A percentile compares a stretch with the other conserved stretches of the same genome.
Evolutionary conservation across 768 basidiomycete species (phyloP).

Genomic region (Russula sp.): DNA sequence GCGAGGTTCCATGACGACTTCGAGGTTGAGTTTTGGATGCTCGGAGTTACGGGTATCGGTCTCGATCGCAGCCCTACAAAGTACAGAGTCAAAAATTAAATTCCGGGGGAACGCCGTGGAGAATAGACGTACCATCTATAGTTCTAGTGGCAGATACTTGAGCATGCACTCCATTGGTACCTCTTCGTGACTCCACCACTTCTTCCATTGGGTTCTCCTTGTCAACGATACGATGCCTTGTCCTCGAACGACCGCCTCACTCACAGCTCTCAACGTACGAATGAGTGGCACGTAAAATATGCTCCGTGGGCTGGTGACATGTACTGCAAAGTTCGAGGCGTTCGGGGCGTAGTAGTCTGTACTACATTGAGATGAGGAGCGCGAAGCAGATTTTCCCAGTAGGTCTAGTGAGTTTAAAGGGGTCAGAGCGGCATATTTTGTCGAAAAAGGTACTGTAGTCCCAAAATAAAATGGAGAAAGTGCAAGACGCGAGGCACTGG

Average conservation of each 20-base stretch:
- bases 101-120: background rate
- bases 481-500: too few relatives aligned
- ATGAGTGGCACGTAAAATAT: conserved; percentile 66
- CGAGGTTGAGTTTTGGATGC: conserved; percentile 52
- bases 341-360: too few relatives aligned
- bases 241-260: conserved; percentile 45
- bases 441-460: too few relatives aligned
- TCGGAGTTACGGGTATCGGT: conserved; percentile 57
- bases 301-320: conserved; percentile 66
- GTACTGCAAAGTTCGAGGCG: too few relatives aligned
- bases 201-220: conserved; percentile 32
- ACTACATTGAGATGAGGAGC: too few relatives aligned
- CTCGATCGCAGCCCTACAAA: conserved; percentile 59
- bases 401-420: too few relatives aligned
- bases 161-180: conserved; percentile 54
- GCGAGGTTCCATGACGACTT: conserved; percentile 54
- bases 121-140: conserved; percentile 53
- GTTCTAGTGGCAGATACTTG: conserved; percentile 62
- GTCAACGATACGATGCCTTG: conserved; percentile 32
- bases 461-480: too few relatives aligned
- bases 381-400: too few relatives aligned
- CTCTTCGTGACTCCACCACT: conserved; percentile 38
- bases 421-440: too few relatives aligned
- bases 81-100: background rate
- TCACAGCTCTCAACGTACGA: conserved; percentile 48